Base-by-base conservation (phyloP, 1,284 basidiomycete species). In the Leccinum proximum region DNA sequence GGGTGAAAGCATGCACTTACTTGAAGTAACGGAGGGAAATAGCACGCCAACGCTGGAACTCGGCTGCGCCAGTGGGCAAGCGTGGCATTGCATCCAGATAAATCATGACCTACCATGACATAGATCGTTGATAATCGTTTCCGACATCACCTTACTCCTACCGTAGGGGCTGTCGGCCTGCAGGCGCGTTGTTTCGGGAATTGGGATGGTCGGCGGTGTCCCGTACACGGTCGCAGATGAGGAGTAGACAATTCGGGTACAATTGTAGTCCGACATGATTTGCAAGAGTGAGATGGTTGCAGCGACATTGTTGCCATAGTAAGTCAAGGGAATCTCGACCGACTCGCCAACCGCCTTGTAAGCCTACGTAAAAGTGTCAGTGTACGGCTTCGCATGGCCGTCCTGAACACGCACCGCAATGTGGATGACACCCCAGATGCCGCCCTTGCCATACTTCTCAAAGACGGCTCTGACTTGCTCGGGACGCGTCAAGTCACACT, bases 171-270 rank as follows among this genome's bases (percentile, higher is more conserved):
- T 97, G 76, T 96, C 91, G 2, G 97, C 94, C 73, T 92, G 80
- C 66, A 99, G 79, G 11, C 92, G 90, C 6, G 94, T 96, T 3
- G 90, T 87, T 79, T 99, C 97, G 22, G 96, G 94, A 70, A 99
- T 99, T 59, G 97, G 97, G 65, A 99, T 94, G 64, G 81, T 81
- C 58, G 93, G 89, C 8, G 97, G 97, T 3, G 89, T 96, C 66
- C 97, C 97, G 76, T 99, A 99, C 42, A 99, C 97, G n/a, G 97
- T 99, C 2, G 97, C 97, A 30, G 95, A 97, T 11, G 96, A 98
- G 1, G 96, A 98, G 82, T 98, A 99, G 67, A 99, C 96, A 68
- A 99, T 82, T 66, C 93, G 87, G 66, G 85, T 84, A 80, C 91
- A 93, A 65, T 89, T 88, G 77, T 89, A 93, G 67, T 92, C 90